Percentiles rank a stretch among this genome's conserved stretches.
Conservation (phyloP, 1,284 basidiomycete species). For the Leccinum griseonigrum region DNA sequence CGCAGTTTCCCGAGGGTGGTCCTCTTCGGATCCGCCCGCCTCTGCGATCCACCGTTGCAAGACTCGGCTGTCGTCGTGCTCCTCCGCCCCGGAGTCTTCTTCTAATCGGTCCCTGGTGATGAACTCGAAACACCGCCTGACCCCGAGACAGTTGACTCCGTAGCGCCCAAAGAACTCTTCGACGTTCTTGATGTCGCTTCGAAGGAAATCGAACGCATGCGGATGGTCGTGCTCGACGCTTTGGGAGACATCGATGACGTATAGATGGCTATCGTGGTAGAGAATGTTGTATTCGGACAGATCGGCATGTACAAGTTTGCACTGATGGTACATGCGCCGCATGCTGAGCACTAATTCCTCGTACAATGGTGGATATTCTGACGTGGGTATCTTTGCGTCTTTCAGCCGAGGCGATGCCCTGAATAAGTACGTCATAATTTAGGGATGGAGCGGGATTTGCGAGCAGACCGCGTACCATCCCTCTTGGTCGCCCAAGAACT, state of each 20-base stretch:
- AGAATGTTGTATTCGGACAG: constrained; percentile 98
- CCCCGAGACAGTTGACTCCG: constrained; percentile 76
- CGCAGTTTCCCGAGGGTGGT: constrained; percentile 18
- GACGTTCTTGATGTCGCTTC: constrained; percentile 89
- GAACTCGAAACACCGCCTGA: constrained; percentile 87
- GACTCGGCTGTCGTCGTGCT: constrained; percentile 39
- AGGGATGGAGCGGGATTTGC: constrained; percentile 4
- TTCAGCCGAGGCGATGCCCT: constrained; percentile 92
- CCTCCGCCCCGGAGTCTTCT: constrained; percentile 30
- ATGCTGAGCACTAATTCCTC: constrained; percentile 78
- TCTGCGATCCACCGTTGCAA: constrained; percentile 54
- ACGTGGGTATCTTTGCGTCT: constrained; percentile 70
- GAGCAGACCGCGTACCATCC: constrained; percentile 61
- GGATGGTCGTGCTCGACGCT: constrained; percentile 99
- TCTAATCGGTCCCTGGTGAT: constrained; percentile 61
- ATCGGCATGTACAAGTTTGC: constrained; percentile 96
- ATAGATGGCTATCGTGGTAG: constrained; percentile 79
- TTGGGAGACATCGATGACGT: constrained; percentile 98
- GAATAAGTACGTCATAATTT: constrained; percentile 6
- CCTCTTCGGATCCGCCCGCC: constrained; percentile 25
- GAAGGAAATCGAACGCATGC: constrained; percentile 92
- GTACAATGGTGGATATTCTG: constrained; percentile 67
- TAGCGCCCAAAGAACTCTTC: constrained; percentile 88
- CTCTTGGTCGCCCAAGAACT: constrained; percentile 80
- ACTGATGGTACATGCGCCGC: constrained; percentile 85